Percentiles rank a stretch among this genome's conserved stretches.
Conservation (phyloP, 257 asterid species). For the Mentha longifolia region DNA sequence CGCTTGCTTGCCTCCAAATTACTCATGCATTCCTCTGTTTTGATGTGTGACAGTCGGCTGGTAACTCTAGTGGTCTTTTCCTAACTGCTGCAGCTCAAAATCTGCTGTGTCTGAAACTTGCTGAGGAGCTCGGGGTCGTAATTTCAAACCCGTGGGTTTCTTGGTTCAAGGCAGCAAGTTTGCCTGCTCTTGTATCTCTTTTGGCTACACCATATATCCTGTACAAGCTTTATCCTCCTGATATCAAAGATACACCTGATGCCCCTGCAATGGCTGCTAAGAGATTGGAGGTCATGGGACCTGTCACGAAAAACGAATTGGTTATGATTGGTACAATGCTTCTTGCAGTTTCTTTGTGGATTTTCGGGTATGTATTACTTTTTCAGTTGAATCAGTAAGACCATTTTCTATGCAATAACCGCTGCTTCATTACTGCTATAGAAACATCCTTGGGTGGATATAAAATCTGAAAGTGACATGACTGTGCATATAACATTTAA, state of each 20-base stretch:
- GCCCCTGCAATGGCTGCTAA: conserved; percentile 94
- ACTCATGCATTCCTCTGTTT: conserved; percentile 43
- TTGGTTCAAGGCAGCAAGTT: conserved; percentile 97
- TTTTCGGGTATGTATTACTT: conserved; percentile 73
- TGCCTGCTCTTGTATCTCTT: conserved; percentile 84
- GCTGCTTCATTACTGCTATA: conserved; percentile 2
- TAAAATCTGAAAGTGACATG: conserved; percentile 4
- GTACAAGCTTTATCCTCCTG: conserved; percentile 94
- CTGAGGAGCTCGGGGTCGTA: conserved; percentile 95
- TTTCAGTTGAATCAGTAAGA: background rate
- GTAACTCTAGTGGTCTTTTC: conserved; percentile 99
- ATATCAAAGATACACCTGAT: conserved; percentile 90
- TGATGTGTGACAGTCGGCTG: conserved; percentile 71
- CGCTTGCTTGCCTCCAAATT: conserved; percentile 13
- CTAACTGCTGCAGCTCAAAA: conserved; percentile 99
- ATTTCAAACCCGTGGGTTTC: conserved; percentile 85
- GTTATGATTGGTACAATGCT: conserved; percentile 93
- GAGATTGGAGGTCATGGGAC: conserved; percentile 80
- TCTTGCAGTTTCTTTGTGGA: conserved; percentile 96
- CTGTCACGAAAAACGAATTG: conserved; percentile 86
- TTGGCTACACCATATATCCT: conserved; percentile 77
- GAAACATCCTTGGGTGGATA: background rate
- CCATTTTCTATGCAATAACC: conserved; percentile 16
- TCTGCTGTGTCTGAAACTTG: conserved; percentile 90
- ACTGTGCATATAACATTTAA: background rate